Evolutionary conservation across 441 rosid genomes (phyloP).

Genomic region (Aquilaria agallochum): DNA sequence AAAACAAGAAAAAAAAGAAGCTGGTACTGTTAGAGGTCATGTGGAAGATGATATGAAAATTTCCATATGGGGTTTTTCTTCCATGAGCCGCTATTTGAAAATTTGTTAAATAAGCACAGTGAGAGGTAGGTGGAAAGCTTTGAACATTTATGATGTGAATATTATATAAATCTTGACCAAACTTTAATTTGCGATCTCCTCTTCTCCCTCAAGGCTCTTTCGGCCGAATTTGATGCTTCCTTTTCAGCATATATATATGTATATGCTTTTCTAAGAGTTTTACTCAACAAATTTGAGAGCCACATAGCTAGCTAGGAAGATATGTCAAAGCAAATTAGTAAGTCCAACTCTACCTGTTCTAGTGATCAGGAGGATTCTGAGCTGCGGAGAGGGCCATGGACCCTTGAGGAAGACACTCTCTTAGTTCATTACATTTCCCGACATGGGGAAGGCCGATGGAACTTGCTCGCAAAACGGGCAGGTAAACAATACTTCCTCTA

Average conservation of each 20-base stretch:
- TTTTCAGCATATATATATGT: too few species aligned
- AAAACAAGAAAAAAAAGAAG: too few species aligned
- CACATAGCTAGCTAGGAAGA: too few species aligned
- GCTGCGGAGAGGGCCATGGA: constrained; percentile 72
- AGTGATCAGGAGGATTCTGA: constrained; percentile 31
- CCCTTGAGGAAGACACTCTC: constrained; percentile 60
- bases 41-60: too few species aligned
- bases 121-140: constrained; percentile 8
- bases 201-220: too few species aligned
- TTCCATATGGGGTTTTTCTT: constrained; percentile 10
- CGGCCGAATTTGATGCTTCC: too few species aligned
- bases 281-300: too few species aligned
- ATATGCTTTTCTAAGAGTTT: too few species aligned
- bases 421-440: constrained; percentile 40
- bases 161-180: background rate
- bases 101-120: constrained; percentile 19
- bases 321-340: too few species aligned
- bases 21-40: too few species aligned
- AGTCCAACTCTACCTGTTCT: background rate
- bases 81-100: constrained; percentile 21
- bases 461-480: constrained; percentile 42
- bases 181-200: constrained; percentile 1
- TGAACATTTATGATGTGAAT: background rate
- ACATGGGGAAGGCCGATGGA: constrained; percentile 73
- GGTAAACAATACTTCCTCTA: constrained; percentile 24